Evolutionary conservation across 805 yeast genomes (phyloP), one percentile per base, ranked within the genome.

Genomic region (Maudiozyma serrabonitensis): DNA sequence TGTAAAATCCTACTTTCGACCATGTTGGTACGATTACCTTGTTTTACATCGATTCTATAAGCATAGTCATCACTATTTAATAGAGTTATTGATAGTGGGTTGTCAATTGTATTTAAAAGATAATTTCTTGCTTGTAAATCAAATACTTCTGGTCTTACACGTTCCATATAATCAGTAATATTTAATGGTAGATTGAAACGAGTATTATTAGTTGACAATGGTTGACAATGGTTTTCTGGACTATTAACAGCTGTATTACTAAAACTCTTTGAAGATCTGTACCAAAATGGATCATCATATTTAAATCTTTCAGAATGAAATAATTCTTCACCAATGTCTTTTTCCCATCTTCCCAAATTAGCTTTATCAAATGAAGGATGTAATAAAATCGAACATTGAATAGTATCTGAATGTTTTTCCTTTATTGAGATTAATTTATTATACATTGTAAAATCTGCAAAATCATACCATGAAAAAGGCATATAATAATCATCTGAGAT

Each of bases 401-500:
- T 23, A 4, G 41, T 26, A 19, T 31, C 46, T 13, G 54, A 48
- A 32, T 46, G 38, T 2, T 56, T 55, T 15, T 57, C 50, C 43
- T 49, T 49, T 2, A 55, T 35, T 3, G 67, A 51, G 3, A 70
- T 52, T 23, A 72, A 58, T 40, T 70, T 67, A 54, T 76, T 70
- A 46, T 71, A 63, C 9, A 59, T 57, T 0, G 74, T 67, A 55
- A 76, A 62, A 55, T 77, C 78, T 0, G 70, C 70, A 80, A 81
- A 79, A 54, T 79, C 84, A 46, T 73, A 74, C 84, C 83, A 79
- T 46, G 78, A 77, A 54, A 79, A 78, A 0, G 77, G 75, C 1
- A 78, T 54, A 1, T 56, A 50, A 1, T 21, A 21, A 16, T 45
- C 42, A 6, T 45, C 15, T 12, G 45, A 26, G 2, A 32, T 19